Base-by-base conservation (phyloP, 352 stramenopile species). In the Phytophthora chlamydospora region DNA sequence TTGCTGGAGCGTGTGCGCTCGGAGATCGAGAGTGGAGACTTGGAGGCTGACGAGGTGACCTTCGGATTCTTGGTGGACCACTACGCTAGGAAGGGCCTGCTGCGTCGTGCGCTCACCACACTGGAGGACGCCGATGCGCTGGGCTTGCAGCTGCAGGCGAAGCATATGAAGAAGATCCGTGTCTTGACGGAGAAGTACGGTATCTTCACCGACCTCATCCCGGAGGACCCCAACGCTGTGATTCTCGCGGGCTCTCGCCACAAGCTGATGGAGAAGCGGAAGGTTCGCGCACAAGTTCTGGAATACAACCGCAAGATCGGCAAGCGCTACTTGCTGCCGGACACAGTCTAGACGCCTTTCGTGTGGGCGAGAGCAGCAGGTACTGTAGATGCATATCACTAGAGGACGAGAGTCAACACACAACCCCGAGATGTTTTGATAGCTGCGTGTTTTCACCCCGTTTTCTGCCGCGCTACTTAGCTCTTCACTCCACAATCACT, bases 231-330 rank as follows among this genome's bases (percentile, higher is more conserved):
- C 47, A 75, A 91, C 50, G 82, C 80, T 14, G 81, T 91, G 34
- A 68, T 91, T 41, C 68, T 78, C 14, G 78, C 77, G 16, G 77
- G 83, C 44, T 77, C 77, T 56, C 77, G 80, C 48, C 63, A 81
- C 71, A 86, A 90, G 54, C 73, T 94, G 33, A 88, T 89, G 76
- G 66, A 78, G 49, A 91, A 91, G 78, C 81, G 83, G 45, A 89
- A 89, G 66, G 81, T 90, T 32, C 83, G 85, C 41, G 76, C 75
- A 27, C 52, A 90, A 46, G 78, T 83, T 14, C 65, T 94, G 44
- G 80, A 76, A 43, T 90, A 86, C 77, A 92, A 91, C 68, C 63
- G 67, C 52, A 87, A 89, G 52, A 75, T 89, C 31, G 83, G 83
- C 57, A 83, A 85, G 60, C 86, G 85, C 63, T 94, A 82, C 67